Base-by-base conservation (phyloP, 2,329 filamentous ascomycete species). In the Catunica adiposa region DNA sequence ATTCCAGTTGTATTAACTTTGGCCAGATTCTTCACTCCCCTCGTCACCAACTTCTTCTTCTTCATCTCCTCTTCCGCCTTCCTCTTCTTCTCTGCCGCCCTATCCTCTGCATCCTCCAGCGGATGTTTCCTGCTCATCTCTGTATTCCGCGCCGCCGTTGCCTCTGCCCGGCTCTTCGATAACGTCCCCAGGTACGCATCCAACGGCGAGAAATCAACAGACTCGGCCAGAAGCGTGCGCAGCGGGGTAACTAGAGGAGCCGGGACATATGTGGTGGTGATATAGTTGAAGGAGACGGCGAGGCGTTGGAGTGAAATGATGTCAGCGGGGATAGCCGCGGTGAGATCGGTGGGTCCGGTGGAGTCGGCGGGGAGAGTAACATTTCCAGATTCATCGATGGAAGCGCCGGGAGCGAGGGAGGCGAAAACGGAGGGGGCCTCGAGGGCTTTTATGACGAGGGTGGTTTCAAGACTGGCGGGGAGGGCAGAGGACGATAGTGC, bases 1-100 rank as follows among this genome's bases (percentile, higher is more conserved):
- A 98, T 98, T 1, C 92, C 92, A 22, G 71, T 79, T 0, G 84
- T 89, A 69, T 97, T 86, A 51, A 89, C 90, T 71, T 97, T 98
- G 66, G 85, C 85, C 64, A 98, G 67, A 51, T 89, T 78, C 65
- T 82, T 83, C 1, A 96, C 80, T 0, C 80, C 89, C 26, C 81
- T 75, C 60, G 85, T 92, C 69, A 86, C 78, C 23, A 72, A 73
- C 2, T 78, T 79, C 70, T 94, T 79, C 70, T 94, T 89, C 67
- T 83, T 85, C 58, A 95, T 89, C 58, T 95, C 89, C 59, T 95
- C 90, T 53, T 95, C 89, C 69, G 84, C 80, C 66, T 83, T 89
- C 46, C 83, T 74, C 71, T 84, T 89, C 78, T 92, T 95, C 66
- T 89, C 86, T 2, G 80, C 80, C 2, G 82, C 70, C 11, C 74